These are phyloP conservation scores for Silybum marianum DNA, from an alignment of 129 eudicot genomes.

Conservation along the genomic window DNA sequence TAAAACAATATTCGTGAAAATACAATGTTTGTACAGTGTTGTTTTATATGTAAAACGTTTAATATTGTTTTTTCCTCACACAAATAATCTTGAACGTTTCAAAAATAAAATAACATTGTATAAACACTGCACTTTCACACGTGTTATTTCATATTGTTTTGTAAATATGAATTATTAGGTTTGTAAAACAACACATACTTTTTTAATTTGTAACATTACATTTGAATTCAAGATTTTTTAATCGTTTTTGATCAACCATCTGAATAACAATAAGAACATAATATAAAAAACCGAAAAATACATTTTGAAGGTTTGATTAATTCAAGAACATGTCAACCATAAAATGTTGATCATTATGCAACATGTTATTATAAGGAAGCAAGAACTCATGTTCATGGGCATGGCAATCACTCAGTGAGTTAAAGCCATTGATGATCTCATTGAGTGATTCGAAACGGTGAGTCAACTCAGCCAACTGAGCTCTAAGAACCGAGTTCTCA, in stretches of 20 bases:
- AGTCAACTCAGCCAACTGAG: constrained; percentile 67
- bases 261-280: background rate
- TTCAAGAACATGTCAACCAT: constrained; percentile 41
- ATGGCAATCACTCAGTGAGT: background rate
- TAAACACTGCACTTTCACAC: background rate
- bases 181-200: background rate
- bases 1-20: background rate
- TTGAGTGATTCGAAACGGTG: constrained; percentile 54
- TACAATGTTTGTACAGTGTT: background rate
- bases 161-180: background rate
- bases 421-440: constrained; percentile 43
- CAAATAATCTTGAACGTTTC: background rate
- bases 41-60: background rate
- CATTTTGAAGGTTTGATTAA: constrained; percentile 1
- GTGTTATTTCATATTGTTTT: background rate
- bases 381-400: constrained; percentile 31
- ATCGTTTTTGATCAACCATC: background rate
- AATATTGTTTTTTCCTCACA: background rate
- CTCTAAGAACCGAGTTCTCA: constrained; percentile 70
- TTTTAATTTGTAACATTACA: background rate
- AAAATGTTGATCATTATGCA: constrained; percentile 36
- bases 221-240: background rate
- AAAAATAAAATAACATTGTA: background rate
- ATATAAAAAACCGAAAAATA: background rate
- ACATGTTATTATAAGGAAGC: constrained; percentile 42